These are phyloP conservation scores for Avena eriantha DNA, from an alignment of 176 grass and related monocot genomes.

Conservation along the genomic window DNA sequence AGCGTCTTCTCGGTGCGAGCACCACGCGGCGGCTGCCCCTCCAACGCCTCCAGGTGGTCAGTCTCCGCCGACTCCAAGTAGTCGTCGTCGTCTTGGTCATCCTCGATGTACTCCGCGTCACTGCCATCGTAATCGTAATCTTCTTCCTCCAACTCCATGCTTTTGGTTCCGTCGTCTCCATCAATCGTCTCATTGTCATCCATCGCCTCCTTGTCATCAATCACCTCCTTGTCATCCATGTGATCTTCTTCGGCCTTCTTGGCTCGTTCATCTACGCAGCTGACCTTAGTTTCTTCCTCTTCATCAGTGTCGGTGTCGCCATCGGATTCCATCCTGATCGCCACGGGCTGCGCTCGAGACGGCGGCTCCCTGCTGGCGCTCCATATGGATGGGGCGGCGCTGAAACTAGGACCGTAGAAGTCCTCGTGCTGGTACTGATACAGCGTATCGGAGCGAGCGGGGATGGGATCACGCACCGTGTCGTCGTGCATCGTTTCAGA, in stretches of 20 bases:
- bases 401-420: conserved; percentile 27
- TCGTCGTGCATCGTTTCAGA: neutral
- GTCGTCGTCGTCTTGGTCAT: neutral
- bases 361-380: neutral
- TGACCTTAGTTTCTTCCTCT: neutral
- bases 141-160: neutral
- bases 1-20: neutral
- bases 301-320: neutral
- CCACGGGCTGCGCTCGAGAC: neutral
- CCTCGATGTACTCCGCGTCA: neutral
- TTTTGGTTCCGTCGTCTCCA: neutral
- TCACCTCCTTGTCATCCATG: neutral
- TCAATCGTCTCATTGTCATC: neutral
- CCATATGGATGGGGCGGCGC: conserved; percentile 8
- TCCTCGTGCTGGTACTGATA: conserved; percentile 37
- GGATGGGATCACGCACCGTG: conserved; percentile 30
- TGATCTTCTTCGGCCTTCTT: neutral
- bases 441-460: conserved; percentile 37
- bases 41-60: neutral
- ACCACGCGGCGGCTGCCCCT: neutral
- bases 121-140: neutral
- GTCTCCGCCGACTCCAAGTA: neutral
- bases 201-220: neutral
- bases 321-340: neutral
- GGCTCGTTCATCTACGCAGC: neutral